Conservation (phyloP, 352 stramenopile genomes). For the Globisporangium middletonii region DNA sequence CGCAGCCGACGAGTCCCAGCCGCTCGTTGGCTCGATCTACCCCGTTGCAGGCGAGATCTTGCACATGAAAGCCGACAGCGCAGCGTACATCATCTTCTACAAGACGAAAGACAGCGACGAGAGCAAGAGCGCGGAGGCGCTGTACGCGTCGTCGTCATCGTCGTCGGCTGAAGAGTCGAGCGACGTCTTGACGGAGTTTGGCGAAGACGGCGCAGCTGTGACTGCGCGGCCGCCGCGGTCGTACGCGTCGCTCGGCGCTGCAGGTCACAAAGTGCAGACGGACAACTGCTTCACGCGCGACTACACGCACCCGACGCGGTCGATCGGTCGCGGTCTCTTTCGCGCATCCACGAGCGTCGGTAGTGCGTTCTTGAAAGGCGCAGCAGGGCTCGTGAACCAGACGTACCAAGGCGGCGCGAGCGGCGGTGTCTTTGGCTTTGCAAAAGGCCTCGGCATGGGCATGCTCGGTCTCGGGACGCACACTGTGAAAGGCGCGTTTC, state of each 20-base stretch:
- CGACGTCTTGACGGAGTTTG: constrained; percentile 25
- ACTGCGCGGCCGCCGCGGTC: constrained; percentile 45
- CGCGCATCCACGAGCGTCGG: constrained; percentile 82
- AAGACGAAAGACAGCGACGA: constrained; percentile 48
- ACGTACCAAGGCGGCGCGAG: constrained; percentile 82
- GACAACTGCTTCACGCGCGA: constrained; percentile 84
- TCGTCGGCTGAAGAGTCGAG: constrained; percentile 32
- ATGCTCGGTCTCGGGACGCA: constrained; percentile 82
- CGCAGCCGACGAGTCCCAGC: constrained; percentile 53
- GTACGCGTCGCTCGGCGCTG: constrained; percentile 72
- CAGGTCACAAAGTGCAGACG: constrained; percentile 81
- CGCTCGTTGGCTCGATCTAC: constrained; percentile 61
- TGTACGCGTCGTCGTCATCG: constrained; percentile 34
- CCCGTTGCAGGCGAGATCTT: constrained; percentile 69
- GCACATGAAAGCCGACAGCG: constrained; percentile 64
- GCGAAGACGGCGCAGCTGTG: constrained; percentile 24
- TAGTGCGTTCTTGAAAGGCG: constrained; percentile 79
- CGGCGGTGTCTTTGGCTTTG: constrained; percentile 83
- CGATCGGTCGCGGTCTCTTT: constrained; percentile 70
- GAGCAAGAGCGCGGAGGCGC: constrained; percentile 29
- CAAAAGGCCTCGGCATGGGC: constrained; percentile 81
- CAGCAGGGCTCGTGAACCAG: constrained; percentile 76
- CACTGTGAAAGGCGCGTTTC: constrained; percentile 82
- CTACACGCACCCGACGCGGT: constrained; percentile 74
- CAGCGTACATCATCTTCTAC: constrained; percentile 88